These are phyloP conservation scores for Colletotrichum chrysophilum DNA, from an alignment of 2,329 filamentous ascomycete genomes.

Conservation along the genomic window DNA sequence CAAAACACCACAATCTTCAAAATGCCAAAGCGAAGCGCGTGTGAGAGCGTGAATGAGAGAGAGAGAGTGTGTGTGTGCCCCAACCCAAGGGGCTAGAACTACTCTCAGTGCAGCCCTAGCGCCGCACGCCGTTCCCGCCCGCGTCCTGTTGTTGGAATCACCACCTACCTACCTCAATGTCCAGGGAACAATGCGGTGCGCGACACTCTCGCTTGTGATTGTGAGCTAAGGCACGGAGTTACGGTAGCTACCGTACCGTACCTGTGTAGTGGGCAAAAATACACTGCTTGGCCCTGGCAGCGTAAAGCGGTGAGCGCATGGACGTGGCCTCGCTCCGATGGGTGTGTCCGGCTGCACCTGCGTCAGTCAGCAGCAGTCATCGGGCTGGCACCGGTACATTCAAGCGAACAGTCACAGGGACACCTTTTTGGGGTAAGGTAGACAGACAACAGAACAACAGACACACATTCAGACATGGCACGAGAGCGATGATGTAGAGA, in stretches of 20 bases:
- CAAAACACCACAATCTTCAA: not conserved
- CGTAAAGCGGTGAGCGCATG: slow-evolving; percentile 10
- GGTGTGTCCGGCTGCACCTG: not conserved
- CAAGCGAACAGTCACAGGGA: not conserved
- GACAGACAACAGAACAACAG: not conserved
- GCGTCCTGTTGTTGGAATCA: not conserved
- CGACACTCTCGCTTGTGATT: not conserved
- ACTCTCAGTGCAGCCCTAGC: not conserved
- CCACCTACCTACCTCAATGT: not conserved
- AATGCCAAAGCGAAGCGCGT: not conserved
- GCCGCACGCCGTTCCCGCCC: not conserved
- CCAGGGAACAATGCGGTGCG: not conserved
- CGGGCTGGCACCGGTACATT: not conserved
- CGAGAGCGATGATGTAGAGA: not conserved
- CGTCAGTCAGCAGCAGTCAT: slow-evolving; percentile 1
- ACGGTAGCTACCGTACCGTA: not conserved
- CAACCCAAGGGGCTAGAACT: not conserved
- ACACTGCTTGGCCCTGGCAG: not conserved
- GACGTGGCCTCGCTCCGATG: not conserved
- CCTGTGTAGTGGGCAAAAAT: not conserved
- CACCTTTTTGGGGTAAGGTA: not conserved
- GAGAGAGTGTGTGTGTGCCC: not conserved
- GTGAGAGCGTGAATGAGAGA: not conserved
- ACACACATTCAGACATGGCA: not conserved
- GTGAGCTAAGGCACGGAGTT: not conserved